Evolutionary conservation across 495 filamentous ascomycete genomes (phyloP).

Genomic region (Ascobolus immersus): DNA sequence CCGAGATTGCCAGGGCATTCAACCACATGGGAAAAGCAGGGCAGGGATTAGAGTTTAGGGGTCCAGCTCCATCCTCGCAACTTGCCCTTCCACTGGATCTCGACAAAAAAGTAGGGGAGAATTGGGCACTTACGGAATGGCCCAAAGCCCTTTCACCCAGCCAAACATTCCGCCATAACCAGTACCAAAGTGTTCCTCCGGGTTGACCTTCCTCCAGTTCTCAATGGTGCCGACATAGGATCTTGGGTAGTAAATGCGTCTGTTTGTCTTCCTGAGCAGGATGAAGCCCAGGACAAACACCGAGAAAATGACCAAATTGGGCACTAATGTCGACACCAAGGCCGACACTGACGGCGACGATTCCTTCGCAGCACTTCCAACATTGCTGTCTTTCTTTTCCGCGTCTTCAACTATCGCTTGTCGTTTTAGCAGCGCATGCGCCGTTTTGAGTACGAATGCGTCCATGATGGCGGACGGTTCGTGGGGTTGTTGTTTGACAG

Average conservation of each 20-base stretch:
- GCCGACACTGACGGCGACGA: conserved; percentile 19
- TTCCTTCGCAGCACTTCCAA: conserved; percentile 10
- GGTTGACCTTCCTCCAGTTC: conserved; percentile 28
- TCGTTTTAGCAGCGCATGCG: no score
- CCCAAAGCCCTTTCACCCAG: not conserved
- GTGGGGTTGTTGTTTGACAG: no score
- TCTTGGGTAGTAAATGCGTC: conserved; percentile 63
- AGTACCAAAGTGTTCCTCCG: not conserved
- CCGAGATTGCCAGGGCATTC: not conserved
- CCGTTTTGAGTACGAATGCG: no score
- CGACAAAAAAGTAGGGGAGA: no score
- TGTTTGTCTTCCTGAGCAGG: conserved; percentile 42
- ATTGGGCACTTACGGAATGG: not conserved
- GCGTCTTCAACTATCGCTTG: no score
- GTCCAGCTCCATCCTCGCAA: no score
- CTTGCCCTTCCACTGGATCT: no score
- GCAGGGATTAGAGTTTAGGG: no score
- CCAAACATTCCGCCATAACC: not conserved
- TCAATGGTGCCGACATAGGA: conserved; percentile 58
- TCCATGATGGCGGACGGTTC: no score
- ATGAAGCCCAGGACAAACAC: conserved; percentile 49
- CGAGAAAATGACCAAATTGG: conserved; percentile 35
- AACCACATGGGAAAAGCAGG: no score
- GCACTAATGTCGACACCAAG: conserved; percentile 46
- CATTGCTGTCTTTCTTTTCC: conserved; percentile 9